Conservation (phyloP, 768 basidiomycete species). For the Cystobasidium ongulense region DNA sequence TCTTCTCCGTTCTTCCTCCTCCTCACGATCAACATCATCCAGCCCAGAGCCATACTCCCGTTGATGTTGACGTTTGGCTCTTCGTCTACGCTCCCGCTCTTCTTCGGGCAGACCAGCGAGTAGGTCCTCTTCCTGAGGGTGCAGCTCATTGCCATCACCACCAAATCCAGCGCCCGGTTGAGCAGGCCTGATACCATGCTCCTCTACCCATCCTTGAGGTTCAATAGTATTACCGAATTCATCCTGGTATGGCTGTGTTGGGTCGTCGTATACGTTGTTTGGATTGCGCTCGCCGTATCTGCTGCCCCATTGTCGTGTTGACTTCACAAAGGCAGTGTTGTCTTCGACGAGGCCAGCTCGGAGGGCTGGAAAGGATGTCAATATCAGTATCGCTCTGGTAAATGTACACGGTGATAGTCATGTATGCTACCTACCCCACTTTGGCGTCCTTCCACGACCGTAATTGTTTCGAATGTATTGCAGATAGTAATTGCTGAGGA, state of each 20-base stretch:
- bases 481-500: conserved; percentile 35
- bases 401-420: not conserved
- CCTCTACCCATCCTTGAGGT: conserved; percentile 15
- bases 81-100: conserved; percentile 1
- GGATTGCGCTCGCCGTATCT: conserved; percentile 38
- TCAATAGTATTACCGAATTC: not conserved
- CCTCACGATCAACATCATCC: conserved; percentile 16
- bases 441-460: conserved; percentile 37
- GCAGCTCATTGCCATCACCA: not conserved
- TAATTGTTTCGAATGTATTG: conserved; percentile 42
- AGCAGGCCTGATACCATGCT: conserved; percentile 25
- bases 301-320: conserved; percentile 39
- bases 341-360: conserved; percentile 39
- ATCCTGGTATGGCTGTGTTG: not conserved
- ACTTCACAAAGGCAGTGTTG: conserved; percentile 32
- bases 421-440: conserved; percentile 35
- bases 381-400: not conserved
- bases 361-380: conserved; percentile 13
- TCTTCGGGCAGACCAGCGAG: conserved; percentile 9
- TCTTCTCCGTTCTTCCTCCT: conserved; percentile 1
- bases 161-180: conserved; percentile 23
- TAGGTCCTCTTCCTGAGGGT: not conserved
- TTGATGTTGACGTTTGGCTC: not conserved
- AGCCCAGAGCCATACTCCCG: conserved; percentile 20
- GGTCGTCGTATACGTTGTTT: conserved; percentile 29